A percentile compares a stretch with the other conserved stretches of the same genome.
Evolutionary conservation across 139 green algal genomes (phyloP).

Genomic region (Chlorella sorokiniana): DNA sequence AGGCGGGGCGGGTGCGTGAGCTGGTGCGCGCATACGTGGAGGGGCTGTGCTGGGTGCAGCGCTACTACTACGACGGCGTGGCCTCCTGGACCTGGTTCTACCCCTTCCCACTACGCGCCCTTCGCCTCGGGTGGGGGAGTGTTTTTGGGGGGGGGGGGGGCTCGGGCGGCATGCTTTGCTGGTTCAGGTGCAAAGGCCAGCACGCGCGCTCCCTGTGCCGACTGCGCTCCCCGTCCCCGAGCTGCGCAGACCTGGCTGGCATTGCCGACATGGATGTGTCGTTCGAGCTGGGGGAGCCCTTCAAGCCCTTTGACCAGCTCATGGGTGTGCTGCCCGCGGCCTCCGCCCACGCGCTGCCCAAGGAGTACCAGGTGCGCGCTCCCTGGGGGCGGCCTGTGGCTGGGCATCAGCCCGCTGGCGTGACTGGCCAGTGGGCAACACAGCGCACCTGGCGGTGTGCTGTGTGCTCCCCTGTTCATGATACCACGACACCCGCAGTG

Average conservation of each 20-base stretch:
- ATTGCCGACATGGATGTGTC: constrained; percentile 67
- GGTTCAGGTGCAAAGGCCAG: not conserved
- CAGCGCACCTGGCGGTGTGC: no score
- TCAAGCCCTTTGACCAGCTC: constrained; percentile 98
- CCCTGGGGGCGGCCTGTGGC: not conserved
- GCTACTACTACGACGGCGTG: constrained; percentile 91
- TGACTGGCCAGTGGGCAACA: no score
- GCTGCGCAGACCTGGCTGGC: constrained; percentile 72
- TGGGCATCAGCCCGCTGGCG: not conserved
- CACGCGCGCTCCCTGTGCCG: not conserved
- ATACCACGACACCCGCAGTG: no score
- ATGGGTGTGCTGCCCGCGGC: constrained; percentile 96
- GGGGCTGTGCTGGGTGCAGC: constrained; percentile 96
- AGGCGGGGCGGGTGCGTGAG: constrained; percentile 43
- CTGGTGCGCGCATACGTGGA: constrained; percentile 89
- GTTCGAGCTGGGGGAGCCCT: constrained; percentile 86
- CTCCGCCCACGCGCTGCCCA: constrained; percentile 83
- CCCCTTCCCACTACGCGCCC: constrained; percentile 99
- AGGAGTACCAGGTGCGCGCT: constrained; percentile 40
- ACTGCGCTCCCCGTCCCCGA: not conserved
- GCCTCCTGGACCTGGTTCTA: constrained; percentile 90
- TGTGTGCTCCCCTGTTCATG: no score
- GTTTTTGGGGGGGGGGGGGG: not conserved
- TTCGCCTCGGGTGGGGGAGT: constrained; percentile 79
- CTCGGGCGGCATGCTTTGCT: not conserved